Evolutionary conservation across 192 early-diverging fungal genomes (phyloP), one percentile per base, ranked within the genome.

Genomic region (Coemansia sp.): DNA sequence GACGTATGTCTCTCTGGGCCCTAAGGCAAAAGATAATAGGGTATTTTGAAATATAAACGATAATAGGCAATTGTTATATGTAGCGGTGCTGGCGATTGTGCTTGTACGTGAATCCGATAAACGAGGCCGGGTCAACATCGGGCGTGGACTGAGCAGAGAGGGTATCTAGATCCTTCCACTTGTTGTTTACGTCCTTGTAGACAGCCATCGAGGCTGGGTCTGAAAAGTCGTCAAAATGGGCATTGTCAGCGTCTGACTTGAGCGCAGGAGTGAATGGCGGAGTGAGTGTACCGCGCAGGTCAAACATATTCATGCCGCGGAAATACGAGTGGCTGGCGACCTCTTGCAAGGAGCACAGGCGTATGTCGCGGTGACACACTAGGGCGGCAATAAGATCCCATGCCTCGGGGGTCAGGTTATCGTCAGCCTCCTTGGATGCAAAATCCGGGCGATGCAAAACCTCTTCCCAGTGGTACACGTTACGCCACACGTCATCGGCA

Each of bases 381-480:
- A 88, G 72, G 63, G 76, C 75, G 0, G 81, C 84, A 35, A 94
- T 89, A 37, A 95, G 76, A 50, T 86, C 82, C 92, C 94, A 94
- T 0, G 90, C 87, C 10, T 86, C 82, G 45, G 92, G 88, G 1
- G 92, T 84, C 56, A 95, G 65, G 65, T 92, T 94, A 64, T 92
- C 89, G 70, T 93, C 92, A 12, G 85, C 89, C 61, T 94, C 93
- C 41, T 86, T 80, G 2, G 90, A 91, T 11, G 78, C 80, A 82
- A 93, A 95, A 20, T 90, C 84, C 0, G 94, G 94, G 7, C 91
- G 71, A 62, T 89, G 88, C 52, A 95, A 69, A 0, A 93, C 90
- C 39, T 83, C 78, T 22, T 85, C 75, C 91, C 91, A 94, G 75
- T 93, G 88, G 80, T 89, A 92, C 16, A 95, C 88, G 78, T 94